A percentile compares a stretch with the other conserved stretches of the same genome.
Conservation (phyloP, 768 basidiomycete genomes). For the Clitopilus passeckerianus region DNA sequence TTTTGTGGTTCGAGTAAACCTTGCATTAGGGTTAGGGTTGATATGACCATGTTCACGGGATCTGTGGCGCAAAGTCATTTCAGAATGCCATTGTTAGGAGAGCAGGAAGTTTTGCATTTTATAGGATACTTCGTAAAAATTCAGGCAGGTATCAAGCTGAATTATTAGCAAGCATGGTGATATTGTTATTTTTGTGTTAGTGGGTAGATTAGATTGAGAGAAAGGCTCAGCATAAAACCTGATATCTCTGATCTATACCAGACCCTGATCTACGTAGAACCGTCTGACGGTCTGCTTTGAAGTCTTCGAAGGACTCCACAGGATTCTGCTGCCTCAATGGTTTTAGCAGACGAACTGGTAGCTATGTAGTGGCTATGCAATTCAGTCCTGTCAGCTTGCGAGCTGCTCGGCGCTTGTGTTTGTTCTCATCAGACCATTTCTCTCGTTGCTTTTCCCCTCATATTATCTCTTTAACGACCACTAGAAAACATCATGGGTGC, state of each 20-base stretch:
- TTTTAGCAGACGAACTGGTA: not conserved
- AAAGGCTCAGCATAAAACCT: no score
- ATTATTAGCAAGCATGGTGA: no score
- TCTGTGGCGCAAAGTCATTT: not conserved
- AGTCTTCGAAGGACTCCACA: not conserved
- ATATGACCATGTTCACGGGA: not conserved
- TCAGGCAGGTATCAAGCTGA: no score
- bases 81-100: not conserved
- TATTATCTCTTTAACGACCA: not conserved
- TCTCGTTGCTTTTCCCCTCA: not conserved
- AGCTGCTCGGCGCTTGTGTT: not conserved
- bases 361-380: not conserved
- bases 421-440: not conserved
- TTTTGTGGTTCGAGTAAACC: slow-evolving; percentile 4
- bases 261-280: no score
- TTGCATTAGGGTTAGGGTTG: slow-evolving; percentile 15
- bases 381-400: not conserved
- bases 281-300: not conserved
- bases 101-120: no score
- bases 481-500: slow-evolving; percentile 20
- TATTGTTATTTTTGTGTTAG: no score
- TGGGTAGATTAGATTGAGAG: no score
- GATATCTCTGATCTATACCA: no score
- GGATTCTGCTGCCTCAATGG: not conserved
- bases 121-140: no score